phyloP scores from a whole-genome alignment of 2,329 filamentous ascomycete genomes.

The Paraconiothyrium sp. region DNA sequence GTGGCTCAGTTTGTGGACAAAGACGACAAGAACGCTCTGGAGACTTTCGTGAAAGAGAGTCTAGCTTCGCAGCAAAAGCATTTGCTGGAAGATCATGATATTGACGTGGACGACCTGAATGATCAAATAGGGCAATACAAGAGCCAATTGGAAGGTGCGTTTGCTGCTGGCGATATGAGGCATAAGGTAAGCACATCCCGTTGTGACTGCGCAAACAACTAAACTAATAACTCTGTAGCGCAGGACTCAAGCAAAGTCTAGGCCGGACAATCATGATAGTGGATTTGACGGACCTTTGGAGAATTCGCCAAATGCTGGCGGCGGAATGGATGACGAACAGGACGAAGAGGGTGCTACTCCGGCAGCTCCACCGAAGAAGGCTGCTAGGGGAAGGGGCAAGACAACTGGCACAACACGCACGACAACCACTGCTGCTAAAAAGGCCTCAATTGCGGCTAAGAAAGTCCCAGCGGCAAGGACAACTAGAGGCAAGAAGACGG shows the following conservation, averaged over 20 bases:
- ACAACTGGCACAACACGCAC: slow-evolving; percentile 50
- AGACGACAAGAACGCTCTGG: slow-evolving; percentile 91
- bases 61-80: slow-evolving; percentile 56
- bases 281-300: slow-evolving; percentile 89
- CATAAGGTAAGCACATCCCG: slow-evolving; percentile 39
- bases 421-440: slow-evolving; percentile 39
- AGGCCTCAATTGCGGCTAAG: slow-evolving; percentile 46
- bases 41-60: slow-evolving; percentile 57
- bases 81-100: slow-evolving; percentile 64
- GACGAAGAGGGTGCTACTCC: slow-evolving; percentile 51
- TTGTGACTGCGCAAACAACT: slow-evolving; percentile 21
- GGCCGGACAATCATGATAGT: slow-evolving; percentile 85
- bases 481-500: slow-evolving; percentile 52
- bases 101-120: slow-evolving; percentile 75
- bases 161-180: slow-evolving; percentile 71
- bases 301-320: slow-evolving; percentile 74
- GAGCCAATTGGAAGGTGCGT: slow-evolving; percentile 74
- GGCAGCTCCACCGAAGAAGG: slow-evolving; percentile 48
- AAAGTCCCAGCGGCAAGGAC: slow-evolving; percentile 47
- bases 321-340: slow-evolving; percentile 61
- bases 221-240: slow-evolving; percentile 48
- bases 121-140: slow-evolving; percentile 78
- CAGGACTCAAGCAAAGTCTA: slow-evolving; percentile 73
- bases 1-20: slow-evolving; percentile 94
- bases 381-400: slow-evolving; percentile 57